phyloP scores from a whole-genome alignment of 345 rosid genomes.

The Syzygium aromaticum region DNA sequence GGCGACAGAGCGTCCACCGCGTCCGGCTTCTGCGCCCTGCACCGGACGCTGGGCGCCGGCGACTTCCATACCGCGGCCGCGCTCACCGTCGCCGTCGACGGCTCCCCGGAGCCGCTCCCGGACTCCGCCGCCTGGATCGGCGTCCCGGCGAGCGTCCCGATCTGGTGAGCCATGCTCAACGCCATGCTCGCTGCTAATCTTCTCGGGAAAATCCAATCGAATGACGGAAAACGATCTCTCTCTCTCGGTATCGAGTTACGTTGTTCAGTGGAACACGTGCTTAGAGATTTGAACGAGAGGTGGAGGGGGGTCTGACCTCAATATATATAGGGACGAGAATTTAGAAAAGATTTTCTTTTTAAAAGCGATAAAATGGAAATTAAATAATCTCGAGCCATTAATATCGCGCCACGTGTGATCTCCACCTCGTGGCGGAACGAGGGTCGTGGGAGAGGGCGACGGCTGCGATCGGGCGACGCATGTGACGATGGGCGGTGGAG shows the following conservation, averaged over 20 bases:
- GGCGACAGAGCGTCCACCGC: conserved; percentile 23
- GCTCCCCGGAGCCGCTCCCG: conserved; percentile 12
- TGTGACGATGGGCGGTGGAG: conserved; percentile 3
- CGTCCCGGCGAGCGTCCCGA: conserved; percentile 55
- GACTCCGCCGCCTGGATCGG: conserved; percentile 33
- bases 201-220: not conserved
- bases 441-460: not conserved
- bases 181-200: conserved; percentile 38
- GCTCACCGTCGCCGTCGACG: conserved; percentile 26
- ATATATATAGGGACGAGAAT: not conserved
- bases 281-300: not conserved
- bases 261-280: not conserved
- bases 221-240: not conserved
- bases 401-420: not conserved
- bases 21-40: conserved; percentile 20
- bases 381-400: not conserved
- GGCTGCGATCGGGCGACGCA: not conserved
- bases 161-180: conserved; percentile 53
- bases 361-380: not conserved
- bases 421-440: not conserved
- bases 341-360: not conserved
- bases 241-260: not conserved
- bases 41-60: conserved; percentile 18
- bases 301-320: not conserved
- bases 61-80: conserved; percentile 51